Base-by-base conservation (phyloP, 305 asterid species). In the Fraxinus nigra region DNA sequence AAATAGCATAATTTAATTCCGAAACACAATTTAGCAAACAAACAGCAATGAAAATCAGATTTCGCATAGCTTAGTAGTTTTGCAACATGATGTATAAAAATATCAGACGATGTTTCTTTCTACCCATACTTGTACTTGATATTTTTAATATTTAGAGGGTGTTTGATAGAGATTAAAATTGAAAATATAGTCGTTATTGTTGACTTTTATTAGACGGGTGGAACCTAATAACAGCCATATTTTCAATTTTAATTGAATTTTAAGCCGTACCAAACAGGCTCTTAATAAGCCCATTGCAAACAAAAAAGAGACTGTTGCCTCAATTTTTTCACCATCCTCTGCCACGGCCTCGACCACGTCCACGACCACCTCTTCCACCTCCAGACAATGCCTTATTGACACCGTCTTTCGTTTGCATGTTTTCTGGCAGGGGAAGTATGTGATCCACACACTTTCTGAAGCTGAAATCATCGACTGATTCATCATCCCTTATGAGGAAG, bases 361-460 rank as follows among this genome's bases (percentile, higher is more conserved):
- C 90, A 2, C 95, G 84, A 7, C 87, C 81, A 1, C 94, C 94
- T 4, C 0, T 90, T 13, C 75, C 75, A 69, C 75, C 75, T 35
- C 91, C 93, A 46, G 92, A 92, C 75, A 89, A 77, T 10, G 91
- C 92, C 87, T 86, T 88, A 72, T 90, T 92, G 51, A 86, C 97
- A 72, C 92, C 90, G 0, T 88, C 85, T 84, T 92, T 93, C 81
- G 85, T 63, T 81, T 92, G 98, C 97, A 95, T 94, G 89, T 87
- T 89, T 14, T 85, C 97, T 0, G 99, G 99, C 85, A 92, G 84
- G 67, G 98, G 97, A 63, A 85, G 88, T 7, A 95, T 92, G 80
- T 85, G 93, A 81, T 95, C 89, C 5, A 95, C 97, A 76, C 99
- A 95, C 89, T 94, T 95, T 79, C 99, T 87, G 91, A 95, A 95